Conservation (phyloP, 2,329 filamentous ascomycete genomes). For the Aspergillus quadrilineatus region DNA sequence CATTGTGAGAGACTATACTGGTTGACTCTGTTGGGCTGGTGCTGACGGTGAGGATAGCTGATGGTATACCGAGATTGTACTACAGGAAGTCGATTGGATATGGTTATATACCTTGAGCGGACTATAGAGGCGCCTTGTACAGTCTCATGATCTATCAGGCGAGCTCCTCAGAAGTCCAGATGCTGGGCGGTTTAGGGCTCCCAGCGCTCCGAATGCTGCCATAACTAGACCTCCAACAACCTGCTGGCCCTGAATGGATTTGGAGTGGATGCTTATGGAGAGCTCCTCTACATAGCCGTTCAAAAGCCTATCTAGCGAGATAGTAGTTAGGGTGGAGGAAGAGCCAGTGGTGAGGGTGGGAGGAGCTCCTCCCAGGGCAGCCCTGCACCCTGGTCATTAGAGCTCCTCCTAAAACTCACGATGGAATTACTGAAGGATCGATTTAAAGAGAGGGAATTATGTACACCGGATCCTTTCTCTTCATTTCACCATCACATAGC, state of each 20-base stretch:
- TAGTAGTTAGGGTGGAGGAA: neutral
- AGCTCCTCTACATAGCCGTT: neutral
- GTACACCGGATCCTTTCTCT: too few species aligned
- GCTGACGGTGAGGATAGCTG: neutral
- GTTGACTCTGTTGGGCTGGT: neutral
- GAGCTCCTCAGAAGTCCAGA: neutral
- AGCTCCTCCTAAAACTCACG: neutral
- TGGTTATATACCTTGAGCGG: neutral
- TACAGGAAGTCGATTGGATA: too few species aligned
- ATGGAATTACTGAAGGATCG: too few species aligned
- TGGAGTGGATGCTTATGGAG: neutral
- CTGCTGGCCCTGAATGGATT: neutral
- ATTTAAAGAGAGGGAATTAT: too few species aligned
- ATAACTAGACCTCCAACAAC: neutral
- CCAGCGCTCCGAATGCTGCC: neutral
- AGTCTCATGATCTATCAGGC: neutral
- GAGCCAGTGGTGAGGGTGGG: neutral
- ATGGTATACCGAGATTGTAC: too few species aligned
- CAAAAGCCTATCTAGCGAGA: neutral
- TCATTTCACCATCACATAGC: too few species aligned
- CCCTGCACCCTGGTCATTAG: neutral
- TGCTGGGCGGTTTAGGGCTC: neutral
- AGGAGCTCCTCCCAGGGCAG: constrained; percentile 1
- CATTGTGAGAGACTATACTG: constrained; percentile 13
- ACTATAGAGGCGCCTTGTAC: neutral